Evolutionary conservation across 257 asterid species (phyloP), one percentile per base, ranked within the genome.

Genomic region (Nicotiana otophora): DNA sequence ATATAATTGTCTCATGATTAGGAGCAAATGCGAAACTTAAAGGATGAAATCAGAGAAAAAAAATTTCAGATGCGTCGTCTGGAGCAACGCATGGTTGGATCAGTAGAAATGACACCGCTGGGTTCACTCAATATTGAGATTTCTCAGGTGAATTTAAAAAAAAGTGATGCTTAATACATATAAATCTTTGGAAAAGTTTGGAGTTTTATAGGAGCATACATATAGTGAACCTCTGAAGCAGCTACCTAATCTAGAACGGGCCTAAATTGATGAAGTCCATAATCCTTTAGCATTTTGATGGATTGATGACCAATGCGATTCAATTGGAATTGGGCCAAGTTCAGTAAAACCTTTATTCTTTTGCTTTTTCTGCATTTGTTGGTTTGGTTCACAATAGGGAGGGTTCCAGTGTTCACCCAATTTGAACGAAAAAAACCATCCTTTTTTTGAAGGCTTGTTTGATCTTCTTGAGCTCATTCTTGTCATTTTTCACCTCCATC

Each of bases 1-100:
- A 34, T 85, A 68, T 83, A 78, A 48, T 88, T 76, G 85, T 33
- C 53, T 66, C 64, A 74, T 84, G 83, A 62, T 85, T 80, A 93
- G 98, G 97, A 90, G 81, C 88, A 87, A 75, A 84, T 93, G 81
- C 90, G 70, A 80, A 90, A 86, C 84, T 67, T 93, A 84, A 93
- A 92, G 89, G 89, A 90, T 86, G 97, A 91, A 86, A 89, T 93
- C 70, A 86, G 91, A 85, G 97, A 90, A 83, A 93, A 93, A 89
- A 92, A 88, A 83, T 85, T 55, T 48, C 98, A 92, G 80, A 93
- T 93, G 87, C 89, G 86, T 81, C 84, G 85, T 81, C 85, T 93
- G 62, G 97, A 93, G 89, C 95, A 92, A 80, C 97, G 94, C 31
- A 90, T 93, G 93, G 87, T 91, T 88, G 93, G 97, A 81, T 93